phyloP scores from a whole-genome alignment of 2,329 filamentous ascomycete species.

The Xylaria digitata region DNA sequence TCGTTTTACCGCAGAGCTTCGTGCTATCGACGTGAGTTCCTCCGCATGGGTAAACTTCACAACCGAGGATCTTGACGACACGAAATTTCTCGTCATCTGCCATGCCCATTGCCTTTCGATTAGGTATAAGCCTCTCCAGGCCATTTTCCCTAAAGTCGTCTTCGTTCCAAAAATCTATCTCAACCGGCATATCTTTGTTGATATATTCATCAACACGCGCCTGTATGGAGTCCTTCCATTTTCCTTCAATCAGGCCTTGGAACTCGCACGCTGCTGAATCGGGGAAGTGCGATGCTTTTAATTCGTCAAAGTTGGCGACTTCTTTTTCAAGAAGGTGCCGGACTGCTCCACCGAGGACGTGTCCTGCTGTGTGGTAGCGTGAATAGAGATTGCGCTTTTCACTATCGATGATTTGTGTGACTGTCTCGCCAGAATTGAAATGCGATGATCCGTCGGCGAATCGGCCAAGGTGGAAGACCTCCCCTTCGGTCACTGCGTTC shows the following conservation, averaged over 20 bases:
- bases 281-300: conserved; percentile 79
- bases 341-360: conserved; percentile 77
- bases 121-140: conserved; percentile 66
- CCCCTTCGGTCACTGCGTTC: conserved; percentile 60
- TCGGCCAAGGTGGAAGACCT: conserved; percentile 74
- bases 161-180: conserved; percentile 75
- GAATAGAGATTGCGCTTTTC: conserved; percentile 72
- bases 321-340: conserved; percentile 64
- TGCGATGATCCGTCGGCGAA: conserved; percentile 53
- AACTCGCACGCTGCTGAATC: conserved; percentile 76
- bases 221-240: conserved; percentile 72
- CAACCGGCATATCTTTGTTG: conserved; percentile 64
- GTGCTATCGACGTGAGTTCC: conserved; percentile 77
- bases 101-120: conserved; percentile 55
- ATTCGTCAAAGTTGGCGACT: conserved; percentile 68
- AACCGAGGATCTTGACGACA: conserved; percentile 75
- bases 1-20: conserved; percentile 67
- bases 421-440: conserved; percentile 57
- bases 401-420: conserved; percentile 69
- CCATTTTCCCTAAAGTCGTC: conserved; percentile 67
- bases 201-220: conserved; percentile 69
- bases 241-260: conserved; percentile 71
- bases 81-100: conserved; percentile 66
- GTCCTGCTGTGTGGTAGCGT: conserved; percentile 78
- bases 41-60: conserved; percentile 78